These are phyloP conservation scores for Bryoglossum gracile DNA, from an alignment of 495 filamentous ascomycete genomes.

Conservation along the genomic window DNA sequence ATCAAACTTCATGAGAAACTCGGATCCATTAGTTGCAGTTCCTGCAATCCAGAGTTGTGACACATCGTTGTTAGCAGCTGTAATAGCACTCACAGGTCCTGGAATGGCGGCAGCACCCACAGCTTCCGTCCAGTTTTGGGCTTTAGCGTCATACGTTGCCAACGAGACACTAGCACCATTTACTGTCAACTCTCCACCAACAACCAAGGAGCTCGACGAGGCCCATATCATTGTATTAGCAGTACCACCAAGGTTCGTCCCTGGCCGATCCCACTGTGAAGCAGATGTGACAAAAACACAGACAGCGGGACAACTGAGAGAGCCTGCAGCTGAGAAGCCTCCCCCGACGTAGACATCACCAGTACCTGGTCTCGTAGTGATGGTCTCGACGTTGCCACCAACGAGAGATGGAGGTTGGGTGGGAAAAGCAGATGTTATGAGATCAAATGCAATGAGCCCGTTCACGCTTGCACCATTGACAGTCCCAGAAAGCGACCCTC, in stretches of 20 bases:
- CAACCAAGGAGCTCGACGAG: conserved; percentile 57
- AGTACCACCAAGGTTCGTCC: conserved; percentile 57
- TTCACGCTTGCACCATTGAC: conserved; percentile 53
- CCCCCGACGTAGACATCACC: conserved; percentile 80
- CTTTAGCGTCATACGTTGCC: conserved; percentile 63
- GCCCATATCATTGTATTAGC: conserved; percentile 71
- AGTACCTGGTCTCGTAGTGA: conserved; percentile 63
- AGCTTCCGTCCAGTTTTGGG: conserved; percentile 56
- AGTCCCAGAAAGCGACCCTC: conserved; percentile 68
- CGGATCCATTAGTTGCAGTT: conserved; percentile 52
- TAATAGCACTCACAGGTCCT: conserved; percentile 69
- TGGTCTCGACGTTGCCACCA: conserved; percentile 62
- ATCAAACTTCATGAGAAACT: conserved; percentile 75
- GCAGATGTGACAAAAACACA: conserved; percentile 64
- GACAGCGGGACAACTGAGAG: conserved; percentile 69
- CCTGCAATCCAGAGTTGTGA: conserved; percentile 78
- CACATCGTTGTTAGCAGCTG: conserved; percentile 58
- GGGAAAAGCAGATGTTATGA: conserved; percentile 51
- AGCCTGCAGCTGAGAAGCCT: conserved; percentile 72
- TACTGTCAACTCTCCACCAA: conserved; percentile 67
- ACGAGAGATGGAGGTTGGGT: conserved; percentile 64
- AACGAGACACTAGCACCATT: conserved; percentile 52
- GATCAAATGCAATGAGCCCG: conserved; percentile 75
- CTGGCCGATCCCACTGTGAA: conserved; percentile 72
- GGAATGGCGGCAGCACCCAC: conserved; percentile 60